Percentiles rank a stretch among this genome's conserved stretches.
Conservation (phyloP, 2,329 filamentous ascomycete genomes). For the Aspergillus persii region DNA sequence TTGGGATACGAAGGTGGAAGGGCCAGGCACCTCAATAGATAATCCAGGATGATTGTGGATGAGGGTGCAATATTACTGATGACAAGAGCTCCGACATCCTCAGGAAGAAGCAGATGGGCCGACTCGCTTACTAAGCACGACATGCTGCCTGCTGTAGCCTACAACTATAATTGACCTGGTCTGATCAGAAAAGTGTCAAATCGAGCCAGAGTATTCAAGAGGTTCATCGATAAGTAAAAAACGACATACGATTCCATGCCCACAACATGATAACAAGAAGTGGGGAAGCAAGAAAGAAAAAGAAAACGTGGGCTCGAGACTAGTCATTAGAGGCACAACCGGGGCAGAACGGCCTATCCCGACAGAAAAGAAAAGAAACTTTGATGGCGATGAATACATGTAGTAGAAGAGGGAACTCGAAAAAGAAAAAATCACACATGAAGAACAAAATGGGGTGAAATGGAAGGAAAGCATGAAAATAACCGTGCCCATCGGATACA, state of each 20-base stretch:
- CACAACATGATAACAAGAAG: not conserved
- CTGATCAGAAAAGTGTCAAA: no score
- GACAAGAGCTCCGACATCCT: not conserved
- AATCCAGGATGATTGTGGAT: not conserved
- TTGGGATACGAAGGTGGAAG: not conserved
- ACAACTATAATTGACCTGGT: no score
- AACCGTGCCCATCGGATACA: slow-evolving; percentile 3
- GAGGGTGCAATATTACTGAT: not conserved
- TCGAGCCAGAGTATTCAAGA: not conserved
- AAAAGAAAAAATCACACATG: not conserved
- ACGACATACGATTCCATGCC: not conserved
- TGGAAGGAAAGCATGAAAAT: slow-evolving; percentile 4
- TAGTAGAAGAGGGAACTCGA: not conserved
- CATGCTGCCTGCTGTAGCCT: not conserved
- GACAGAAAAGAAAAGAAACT: not conserved
- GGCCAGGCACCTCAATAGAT: not conserved
- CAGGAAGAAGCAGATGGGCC: no score
- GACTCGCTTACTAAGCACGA: not conserved
- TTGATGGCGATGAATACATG: not conserved
- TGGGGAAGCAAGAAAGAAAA: not conserved
- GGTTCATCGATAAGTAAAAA: not conserved
- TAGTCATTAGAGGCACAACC: not conserved
- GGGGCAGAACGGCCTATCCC: not conserved
- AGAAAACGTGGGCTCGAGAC: not conserved
- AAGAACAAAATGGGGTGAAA: not conserved